Percentiles rank a stretch among this genome's conserved stretches.
These are phyloP conservation scores for Zygoascus bituminiphila DNA, from an alignment of 805 yeast species.

Conservation along the genomic window DNA sequence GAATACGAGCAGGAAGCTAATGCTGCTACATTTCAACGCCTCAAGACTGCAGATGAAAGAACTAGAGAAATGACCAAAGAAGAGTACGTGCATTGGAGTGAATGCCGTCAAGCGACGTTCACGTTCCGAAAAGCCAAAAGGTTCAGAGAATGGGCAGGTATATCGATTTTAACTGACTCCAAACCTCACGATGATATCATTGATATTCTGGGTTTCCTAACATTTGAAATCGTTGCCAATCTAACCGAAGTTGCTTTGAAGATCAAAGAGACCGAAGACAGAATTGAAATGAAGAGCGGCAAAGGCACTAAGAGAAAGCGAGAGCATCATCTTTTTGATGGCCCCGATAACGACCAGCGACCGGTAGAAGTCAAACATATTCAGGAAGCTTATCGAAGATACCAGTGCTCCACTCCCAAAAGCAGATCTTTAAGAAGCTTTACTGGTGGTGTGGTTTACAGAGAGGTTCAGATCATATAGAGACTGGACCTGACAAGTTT, in stretches of 20 bases:
- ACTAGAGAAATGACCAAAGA: slow-evolving; percentile 91
- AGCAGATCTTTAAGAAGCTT: slow-evolving; percentile 62
- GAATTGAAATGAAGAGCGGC: slow-evolving; percentile 29
- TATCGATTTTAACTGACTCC: slow-evolving; percentile 72
- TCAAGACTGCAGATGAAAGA: slow-evolving; percentile 89
- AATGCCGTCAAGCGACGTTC: slow-evolving; percentile 94
- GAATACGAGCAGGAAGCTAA: slow-evolving; percentile 89
- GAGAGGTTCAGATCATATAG: slow-evolving; percentile 44
- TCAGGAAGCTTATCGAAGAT: slow-evolving; percentile 79
- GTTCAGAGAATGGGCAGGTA: slow-evolving; percentile 94
- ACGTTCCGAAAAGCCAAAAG: slow-evolving; percentile 91
- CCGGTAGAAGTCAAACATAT: slow-evolving; percentile 77
- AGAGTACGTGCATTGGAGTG: slow-evolving; percentile 98
- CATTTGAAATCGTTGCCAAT: slow-evolving; percentile 94
- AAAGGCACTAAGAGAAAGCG: slow-evolving; percentile 35
- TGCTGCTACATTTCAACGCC: slow-evolving; percentile 74
- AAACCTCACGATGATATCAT: slow-evolving; percentile 94
- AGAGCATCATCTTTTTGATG: slow-evolving; percentile 63
- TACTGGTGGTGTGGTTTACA: slow-evolving; percentile 55
- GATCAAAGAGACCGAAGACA: slow-evolving; percentile 63
- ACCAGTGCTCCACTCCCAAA: slow-evolving; percentile 51
- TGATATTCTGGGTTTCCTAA: slow-evolving; percentile 88
- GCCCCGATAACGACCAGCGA: slow-evolving; percentile 73
- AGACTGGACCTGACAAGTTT: background rate
- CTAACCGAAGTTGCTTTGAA: slow-evolving; percentile 85